Conservation (phyloP, 192 early-diverging fungal species). For the Radiomyces spectabilis region DNA sequence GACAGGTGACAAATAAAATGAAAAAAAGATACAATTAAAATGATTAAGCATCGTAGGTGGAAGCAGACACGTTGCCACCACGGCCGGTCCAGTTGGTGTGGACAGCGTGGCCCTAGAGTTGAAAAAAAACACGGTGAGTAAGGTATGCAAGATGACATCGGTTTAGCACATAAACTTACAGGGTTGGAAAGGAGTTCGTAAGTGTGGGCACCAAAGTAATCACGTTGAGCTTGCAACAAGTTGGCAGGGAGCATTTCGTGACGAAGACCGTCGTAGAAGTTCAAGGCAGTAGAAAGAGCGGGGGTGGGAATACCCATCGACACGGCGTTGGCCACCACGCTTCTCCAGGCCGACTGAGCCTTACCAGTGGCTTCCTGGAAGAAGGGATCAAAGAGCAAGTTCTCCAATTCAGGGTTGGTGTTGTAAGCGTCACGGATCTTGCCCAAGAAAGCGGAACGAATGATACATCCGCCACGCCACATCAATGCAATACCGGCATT, state of each 20-base stretch:
- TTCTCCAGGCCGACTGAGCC: conserved; percentile 82
- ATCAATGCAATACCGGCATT: conserved; percentile 96
- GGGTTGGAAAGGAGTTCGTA: conserved; percentile 78
- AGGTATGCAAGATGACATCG: no score
- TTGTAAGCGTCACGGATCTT: conserved; percentile 96
- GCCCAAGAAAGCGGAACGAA: conserved; percentile 92
- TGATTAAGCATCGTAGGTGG: conserved; percentile 50
- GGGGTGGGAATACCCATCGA: conserved; percentile 87
- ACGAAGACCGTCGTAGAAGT: conserved; percentile 98
- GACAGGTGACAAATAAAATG: not conserved
- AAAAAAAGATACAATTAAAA: not conserved
- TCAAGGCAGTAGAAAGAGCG: conserved; percentile 81
- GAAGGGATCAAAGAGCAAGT: conserved; percentile 93
- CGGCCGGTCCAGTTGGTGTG: conserved; percentile 99
- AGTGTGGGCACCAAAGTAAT: conserved; percentile 99
- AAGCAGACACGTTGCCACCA: conserved; percentile 62
- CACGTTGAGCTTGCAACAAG: conserved; percentile 95
- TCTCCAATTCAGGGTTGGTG: conserved; percentile 78
- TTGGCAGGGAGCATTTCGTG: conserved; percentile 85
- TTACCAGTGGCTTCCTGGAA: conserved; percentile 87
- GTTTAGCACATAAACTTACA: no score
- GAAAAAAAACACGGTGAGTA: no score
- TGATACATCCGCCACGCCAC: conserved; percentile 99
- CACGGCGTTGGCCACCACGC: conserved; percentile 74
- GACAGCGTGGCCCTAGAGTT: no score